phyloP scores from a whole-genome alignment of 441 rosid genomes.

The Viola pubescens region DNA sequence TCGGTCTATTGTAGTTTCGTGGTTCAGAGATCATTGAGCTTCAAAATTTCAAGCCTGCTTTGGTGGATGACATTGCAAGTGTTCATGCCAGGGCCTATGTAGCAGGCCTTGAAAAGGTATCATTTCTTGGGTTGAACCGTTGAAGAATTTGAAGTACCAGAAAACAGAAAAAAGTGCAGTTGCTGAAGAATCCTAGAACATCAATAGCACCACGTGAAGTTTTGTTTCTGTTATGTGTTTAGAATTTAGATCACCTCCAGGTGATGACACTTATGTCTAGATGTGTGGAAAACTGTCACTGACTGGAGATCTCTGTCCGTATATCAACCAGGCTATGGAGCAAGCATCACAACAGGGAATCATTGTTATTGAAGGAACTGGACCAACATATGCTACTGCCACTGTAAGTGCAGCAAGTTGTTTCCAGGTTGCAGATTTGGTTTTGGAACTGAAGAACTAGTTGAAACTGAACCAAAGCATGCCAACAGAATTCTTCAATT shows the following conservation, averaged over 20 bases:
- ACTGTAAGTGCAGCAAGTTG: constrained; percentile 38
- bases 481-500: too few relatives aligned
- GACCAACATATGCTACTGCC: constrained; percentile 91
- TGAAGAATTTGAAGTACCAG: background rate
- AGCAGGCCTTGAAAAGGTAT: constrained; percentile 85
- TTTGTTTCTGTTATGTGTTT: too few relatives aligned
- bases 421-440: too few relatives aligned
- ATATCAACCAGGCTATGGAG: constrained; percentile 47
- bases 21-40: constrained; percentile 67
- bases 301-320: too few relatives aligned
- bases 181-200: background rate
- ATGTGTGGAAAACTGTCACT: too few relatives aligned
- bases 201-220: too few relatives aligned
- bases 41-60: constrained; percentile 60
- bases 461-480: too few relatives aligned
- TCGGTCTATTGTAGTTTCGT: constrained; percentile 46
- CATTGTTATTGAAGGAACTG: constrained; percentile 72
- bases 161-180: background rate
- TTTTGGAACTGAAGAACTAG: too few relatives aligned
- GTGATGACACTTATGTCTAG: background rate
- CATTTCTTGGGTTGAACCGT: background rate
- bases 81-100: constrained; percentile 81
- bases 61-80: constrained; percentile 62
- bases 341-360: constrained; percentile 62
- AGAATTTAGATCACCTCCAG: background rate